Base-by-base conservation (phyloP, 805 yeast genomes). In the Wickerhamia fluorescens region DNA sequence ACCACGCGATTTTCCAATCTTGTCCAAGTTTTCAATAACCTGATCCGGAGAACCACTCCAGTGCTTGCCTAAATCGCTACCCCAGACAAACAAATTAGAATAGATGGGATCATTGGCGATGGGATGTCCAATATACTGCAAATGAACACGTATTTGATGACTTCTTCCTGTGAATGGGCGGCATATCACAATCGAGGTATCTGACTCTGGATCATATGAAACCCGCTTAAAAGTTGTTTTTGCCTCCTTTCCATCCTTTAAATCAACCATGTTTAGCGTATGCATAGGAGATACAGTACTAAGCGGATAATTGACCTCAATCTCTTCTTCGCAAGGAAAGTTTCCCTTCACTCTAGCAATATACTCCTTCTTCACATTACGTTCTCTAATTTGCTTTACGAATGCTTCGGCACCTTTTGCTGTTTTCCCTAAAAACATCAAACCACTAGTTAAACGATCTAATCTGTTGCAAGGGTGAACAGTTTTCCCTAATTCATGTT, bases 111-210 rank as follows among this genome's bases (percentile, higher is more conserved):
- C 70, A 39, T 63, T 63, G 24, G 70, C 70, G 20, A 63, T 59
- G 1, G 68, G 67, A 33, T 64, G 71, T 0, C 96, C 96, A n/a
- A 92, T 43, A 40, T 67, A 80, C 54, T 88, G 96, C 33, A 92
- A 57, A 58, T 92, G 98, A 1, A 92, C 95, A 36, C 98, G 64
- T 28, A 92, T 87, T 51, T 89, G 98, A 53, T 89, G 98, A 0
- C 96, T 86, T 47, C 98, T 67, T 0, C 98, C 98, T 0, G 98
- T 89, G 11, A 71, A 58, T 1, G 98, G 98, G 40, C 64, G 70
- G 54, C 97, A 89, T 36, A 75, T 66, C 3, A 92, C 95, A 16
- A 92, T 66, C 31, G 85, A 74, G 6, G 76, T 66, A 23, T 66
- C 47, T 1, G 81, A 72, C 7, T 28, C 46, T 4, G 56, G 49